These are phyloP conservation scores for Xerocomus nothofagi DNA, from an alignment of 1,284 basidiomycete species.

Conservation along the genomic window DNA sequence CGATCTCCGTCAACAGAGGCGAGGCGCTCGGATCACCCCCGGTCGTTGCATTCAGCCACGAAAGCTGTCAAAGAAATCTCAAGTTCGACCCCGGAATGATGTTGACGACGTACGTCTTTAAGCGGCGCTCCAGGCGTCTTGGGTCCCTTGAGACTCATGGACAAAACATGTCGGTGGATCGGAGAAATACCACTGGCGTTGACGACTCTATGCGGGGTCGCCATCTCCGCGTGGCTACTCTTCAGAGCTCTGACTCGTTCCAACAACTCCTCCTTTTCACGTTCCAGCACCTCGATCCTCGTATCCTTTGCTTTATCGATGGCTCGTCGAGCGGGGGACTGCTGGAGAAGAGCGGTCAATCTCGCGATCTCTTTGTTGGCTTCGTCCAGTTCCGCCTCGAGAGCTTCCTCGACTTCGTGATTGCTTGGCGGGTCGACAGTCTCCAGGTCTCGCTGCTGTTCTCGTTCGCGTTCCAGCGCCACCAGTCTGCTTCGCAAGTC, in stretches of 20 bases:
- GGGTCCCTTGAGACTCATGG: slow-evolving; percentile 64
- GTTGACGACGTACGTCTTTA: slow-evolving; percentile 57
- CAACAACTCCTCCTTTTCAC: slow-evolving; percentile 70
- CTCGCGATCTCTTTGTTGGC: slow-evolving; percentile 81
- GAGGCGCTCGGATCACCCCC: slow-evolving; percentile 49
- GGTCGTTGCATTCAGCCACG: slow-evolving; percentile 65
- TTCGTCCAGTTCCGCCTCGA: slow-evolving; percentile 78
- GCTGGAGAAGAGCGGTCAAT: slow-evolving; percentile 64
- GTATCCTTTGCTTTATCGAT: slow-evolving; percentile 72
- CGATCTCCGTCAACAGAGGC: slow-evolving; percentile 64
- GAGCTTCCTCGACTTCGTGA: slow-evolving; percentile 55
- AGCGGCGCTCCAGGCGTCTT: slow-evolving; percentile 77
- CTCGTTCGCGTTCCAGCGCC: slow-evolving; percentile 59
- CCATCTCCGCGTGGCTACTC: slow-evolving; percentile 46
- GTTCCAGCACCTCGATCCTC: slow-evolving; percentile 71
- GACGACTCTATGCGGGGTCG: slow-evolving; percentile 54
- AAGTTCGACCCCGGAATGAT: not conserved
- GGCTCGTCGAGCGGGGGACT: slow-evolving; percentile 73
- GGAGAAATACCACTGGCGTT: slow-evolving; percentile 65
- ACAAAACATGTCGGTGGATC: slow-evolving; percentile 67
- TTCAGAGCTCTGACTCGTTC: slow-evolving; percentile 64
- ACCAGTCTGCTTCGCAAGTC: slow-evolving; percentile 53
- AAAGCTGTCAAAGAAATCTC: slow-evolving; percentile 46
- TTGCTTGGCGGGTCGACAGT: slow-evolving; percentile 40
- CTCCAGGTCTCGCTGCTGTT: slow-evolving; percentile 44